These are phyloP conservation scores for Umbelopsis sp. DNA, from an alignment of 192 early-diverging fungal genomes.

Conservation along the genomic window DNA sequence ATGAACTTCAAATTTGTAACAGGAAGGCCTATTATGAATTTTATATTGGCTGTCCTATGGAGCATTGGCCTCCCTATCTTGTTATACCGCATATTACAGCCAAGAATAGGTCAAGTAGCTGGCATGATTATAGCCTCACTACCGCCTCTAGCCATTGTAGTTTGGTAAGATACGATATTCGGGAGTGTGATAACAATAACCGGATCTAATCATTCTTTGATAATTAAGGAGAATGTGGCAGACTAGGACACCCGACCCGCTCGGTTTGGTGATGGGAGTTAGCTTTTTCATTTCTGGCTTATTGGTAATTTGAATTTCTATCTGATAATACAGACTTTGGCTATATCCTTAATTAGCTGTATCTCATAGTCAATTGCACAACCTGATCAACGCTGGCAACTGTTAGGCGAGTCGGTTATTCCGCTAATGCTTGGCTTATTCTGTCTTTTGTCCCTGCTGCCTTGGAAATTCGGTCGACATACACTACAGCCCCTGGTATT, in stretches of 20 bases:
- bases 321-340: not conserved
- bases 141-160: slow-evolving; percentile 34
- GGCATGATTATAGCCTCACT: slow-evolving; percentile 39
- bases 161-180: slow-evolving; percentile 22
- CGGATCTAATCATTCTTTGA: not conserved
- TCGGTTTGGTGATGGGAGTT: slow-evolving; percentile 32
- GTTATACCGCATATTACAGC: slow-evolving; percentile 31
- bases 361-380: slow-evolving; percentile 38
- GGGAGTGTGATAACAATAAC: not conserved
- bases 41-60: slow-evolving; percentile 37
- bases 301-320: slow-evolving; percentile 26
- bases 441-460: slow-evolving; percentile 34
- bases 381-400: slow-evolving; percentile 28
- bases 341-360: not conserved
- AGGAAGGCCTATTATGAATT: slow-evolving; percentile 33
- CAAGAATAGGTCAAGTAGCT: slow-evolving; percentile 32
- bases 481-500: slow-evolving; percentile 33
- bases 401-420: slow-evolving; percentile 34
- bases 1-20: slow-evolving; percentile 32
- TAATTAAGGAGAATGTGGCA: slow-evolving; percentile 31
- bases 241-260: slow-evolving; percentile 28
- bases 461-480: slow-evolving; percentile 27
- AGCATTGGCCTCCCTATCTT: slow-evolving; percentile 36
- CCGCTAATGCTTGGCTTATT: slow-evolving; percentile 31
- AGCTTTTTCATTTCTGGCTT: slow-evolving; percentile 41